phyloP scores from a whole-genome alignment of 176 grass and related monocot genomes.

The Oryza officinalis region DNA sequence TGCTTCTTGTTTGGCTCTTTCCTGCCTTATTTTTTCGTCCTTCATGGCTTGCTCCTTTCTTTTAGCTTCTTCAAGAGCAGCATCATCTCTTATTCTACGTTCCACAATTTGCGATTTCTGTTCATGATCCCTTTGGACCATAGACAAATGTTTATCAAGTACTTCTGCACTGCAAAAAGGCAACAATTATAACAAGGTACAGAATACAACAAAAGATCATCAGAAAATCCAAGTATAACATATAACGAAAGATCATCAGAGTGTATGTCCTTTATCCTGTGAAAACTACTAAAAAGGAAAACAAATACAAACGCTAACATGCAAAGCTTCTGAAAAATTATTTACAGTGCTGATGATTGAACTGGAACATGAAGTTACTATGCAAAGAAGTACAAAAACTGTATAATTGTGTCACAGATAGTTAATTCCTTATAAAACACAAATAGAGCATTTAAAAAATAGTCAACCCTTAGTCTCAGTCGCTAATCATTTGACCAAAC shows the following conservation, averaged over 20 bases:
- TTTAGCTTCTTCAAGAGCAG: slow-evolving; percentile 86
- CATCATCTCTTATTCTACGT: slow-evolving; percentile 89
- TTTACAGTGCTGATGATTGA: slow-evolving; percentile 5
- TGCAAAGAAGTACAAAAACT: background rate
- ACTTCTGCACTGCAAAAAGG: slow-evolving; percentile 82
- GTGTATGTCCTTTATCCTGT: background rate
- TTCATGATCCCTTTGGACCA: slow-evolving; percentile 82
- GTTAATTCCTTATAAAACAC: background rate
- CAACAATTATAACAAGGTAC: slow-evolving; percentile 35
- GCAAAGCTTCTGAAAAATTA: slow-evolving; percentile 11
- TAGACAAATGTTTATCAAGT: slow-evolving; percentile 82
- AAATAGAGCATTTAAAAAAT: slow-evolving; percentile 5
- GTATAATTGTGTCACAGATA: background rate
- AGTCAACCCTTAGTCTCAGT: background rate
- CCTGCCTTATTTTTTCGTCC: slow-evolving; percentile 78
- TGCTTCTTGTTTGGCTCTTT: slow-evolving; percentile 75
- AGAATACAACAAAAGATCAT: slow-evolving; percentile 25
- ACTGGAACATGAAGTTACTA: slow-evolving; percentile 12
- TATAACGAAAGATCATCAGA: slow-evolving; percentile 25
- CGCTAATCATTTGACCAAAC: slow-evolving; percentile 11
- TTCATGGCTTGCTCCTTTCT: slow-evolving; percentile 67
- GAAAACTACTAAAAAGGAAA: background rate
- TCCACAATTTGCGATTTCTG: slow-evolving; percentile 85
- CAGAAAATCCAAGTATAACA: background rate
- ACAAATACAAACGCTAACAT: slow-evolving; percentile 1